These are phyloP conservation scores for Tremellales sp. DNA, from an alignment of 1,284 basidiomycete species.

Conservation along the genomic window DNA sequence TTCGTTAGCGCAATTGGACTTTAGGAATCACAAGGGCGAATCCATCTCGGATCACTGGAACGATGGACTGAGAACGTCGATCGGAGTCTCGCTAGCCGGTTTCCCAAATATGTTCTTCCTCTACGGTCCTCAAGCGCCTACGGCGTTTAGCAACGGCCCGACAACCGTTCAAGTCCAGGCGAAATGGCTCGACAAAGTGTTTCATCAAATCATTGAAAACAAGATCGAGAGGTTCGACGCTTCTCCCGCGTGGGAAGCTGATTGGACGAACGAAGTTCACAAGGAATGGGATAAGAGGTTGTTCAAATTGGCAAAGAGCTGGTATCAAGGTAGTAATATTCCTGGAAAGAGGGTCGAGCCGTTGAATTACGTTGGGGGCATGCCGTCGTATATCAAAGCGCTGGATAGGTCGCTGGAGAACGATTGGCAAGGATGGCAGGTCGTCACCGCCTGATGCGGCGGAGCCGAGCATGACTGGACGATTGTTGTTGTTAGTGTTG, in stretches of 20 bases:
- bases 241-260: not conserved
- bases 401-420: not conserved
- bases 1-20: not conserved
- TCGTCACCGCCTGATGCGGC: not conserved
- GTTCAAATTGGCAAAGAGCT: not conserved
- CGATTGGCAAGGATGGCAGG: not conserved
- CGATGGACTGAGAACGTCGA: not conserved
- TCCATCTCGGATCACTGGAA: not conserved
- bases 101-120: not conserved
- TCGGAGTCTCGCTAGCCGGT: not conserved
- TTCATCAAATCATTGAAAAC: not conserved
- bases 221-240: not conserved
- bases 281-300: not conserved
- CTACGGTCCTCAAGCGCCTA: not conserved
- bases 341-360: not conserved
- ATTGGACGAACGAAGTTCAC: not conserved
- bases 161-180: not conserved
- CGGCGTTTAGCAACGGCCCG: not conserved
- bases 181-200: not conserved
- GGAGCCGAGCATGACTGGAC: not conserved
- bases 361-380: conserved; percentile 2
- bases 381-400: conserved; percentile 1
- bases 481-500: not conserved
- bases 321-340: not conserved
- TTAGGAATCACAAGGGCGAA: not conserved